Base-by-base conservation (phyloP, 208 protist genomes). In the Acanthamoeba sp. region DNA sequence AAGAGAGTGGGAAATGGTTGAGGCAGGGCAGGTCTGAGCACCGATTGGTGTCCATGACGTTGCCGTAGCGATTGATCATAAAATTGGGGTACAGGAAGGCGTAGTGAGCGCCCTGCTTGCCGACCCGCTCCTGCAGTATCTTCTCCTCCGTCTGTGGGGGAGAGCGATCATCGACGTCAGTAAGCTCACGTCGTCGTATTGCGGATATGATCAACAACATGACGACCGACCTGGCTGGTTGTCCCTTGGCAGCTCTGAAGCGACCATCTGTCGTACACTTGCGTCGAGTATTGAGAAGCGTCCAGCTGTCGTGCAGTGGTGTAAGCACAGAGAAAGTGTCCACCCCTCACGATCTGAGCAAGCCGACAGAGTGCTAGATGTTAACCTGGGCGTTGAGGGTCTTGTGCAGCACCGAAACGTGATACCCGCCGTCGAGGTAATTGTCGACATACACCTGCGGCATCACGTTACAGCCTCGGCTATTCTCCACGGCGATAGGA, bases 361-460 rank as follows among this genome's bases (percentile, higher is more conserved):
- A n/a, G n/a, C n/a, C n/a, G n/a, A n/a, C n/a, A n/a, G n/a, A n/a
- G 27, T 36, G 27, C 29, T 22, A 36, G 27, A 69, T 5, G 18
- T 2, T 2, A 69, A 91, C 85, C 52, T 91, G 85, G 22, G 80
- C 80, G 36, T 34, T 62, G 10, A 88, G 50, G 1, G 27, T 62
- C 50, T 88, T 57, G 50, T 88, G 80, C 20, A 88, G 22, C 1
- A 88, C 80, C 1, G 38, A 50, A 1, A 94, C 78, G 27, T 94
- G 93, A 32, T 92, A 92, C 24, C 78, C 93, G 20, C 93, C 93
- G 20, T 94, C 93, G 7, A 94, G 42, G n/a, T 94, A 94, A 36
- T 94, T 94, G n/a, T 94, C 93, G n/a, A 92, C 78, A 34, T 92
- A 94, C 1, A 94, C 84, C 84, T 90, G 84, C n/a, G n/a, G n/a